Evolutionary conservation across 345 rosid species (phyloP).

Genomic region (Clarkia xantiana): DNA sequence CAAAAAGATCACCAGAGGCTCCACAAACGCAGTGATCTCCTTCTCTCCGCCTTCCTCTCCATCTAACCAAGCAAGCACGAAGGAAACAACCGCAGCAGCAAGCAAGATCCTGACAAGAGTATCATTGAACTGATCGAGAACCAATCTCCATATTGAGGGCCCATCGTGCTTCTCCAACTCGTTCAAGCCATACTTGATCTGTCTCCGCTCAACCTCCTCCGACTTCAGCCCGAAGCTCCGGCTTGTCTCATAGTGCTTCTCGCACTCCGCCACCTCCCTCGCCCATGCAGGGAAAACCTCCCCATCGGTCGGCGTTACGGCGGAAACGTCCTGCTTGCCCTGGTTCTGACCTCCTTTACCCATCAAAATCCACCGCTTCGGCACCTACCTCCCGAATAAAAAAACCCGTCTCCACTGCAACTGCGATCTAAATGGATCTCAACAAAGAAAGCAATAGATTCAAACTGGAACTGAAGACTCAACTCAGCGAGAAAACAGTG

Average conservation of each 20-base stretch:
- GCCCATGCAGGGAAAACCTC: constrained; percentile 7
- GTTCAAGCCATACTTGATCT: constrained; percentile 1
- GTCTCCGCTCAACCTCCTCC: background rate
- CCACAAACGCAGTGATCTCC: constrained; percentile 7
- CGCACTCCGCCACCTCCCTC: constrained; percentile 3
- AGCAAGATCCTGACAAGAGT: no score
- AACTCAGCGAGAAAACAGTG: no score
- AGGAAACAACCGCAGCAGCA: no score
- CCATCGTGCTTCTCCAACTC: constrained; percentile 10
- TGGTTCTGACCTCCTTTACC: constrained; percentile 8
- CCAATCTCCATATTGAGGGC: constrained; percentile 2
- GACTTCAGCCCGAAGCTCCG: no score
- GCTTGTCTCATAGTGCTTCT: background rate
- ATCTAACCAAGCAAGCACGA: background rate
- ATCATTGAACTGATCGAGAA: constrained; percentile 4
- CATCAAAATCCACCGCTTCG: background rate
- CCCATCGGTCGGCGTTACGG: background rate
- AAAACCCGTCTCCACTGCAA: no score
- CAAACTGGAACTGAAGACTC: no score
- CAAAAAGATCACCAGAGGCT: constrained; percentile 9
- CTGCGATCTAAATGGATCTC: background rate
- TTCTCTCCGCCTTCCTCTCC: constrained; percentile 9
- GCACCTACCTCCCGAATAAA: no score
- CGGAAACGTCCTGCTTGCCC: background rate
- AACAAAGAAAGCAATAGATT: background rate